Evolutionary conservation across 495 filamentous ascomycete species (phyloP), one percentile per base, ranked within the genome.

Genomic region (Hyaloscypha variabilis): DNA sequence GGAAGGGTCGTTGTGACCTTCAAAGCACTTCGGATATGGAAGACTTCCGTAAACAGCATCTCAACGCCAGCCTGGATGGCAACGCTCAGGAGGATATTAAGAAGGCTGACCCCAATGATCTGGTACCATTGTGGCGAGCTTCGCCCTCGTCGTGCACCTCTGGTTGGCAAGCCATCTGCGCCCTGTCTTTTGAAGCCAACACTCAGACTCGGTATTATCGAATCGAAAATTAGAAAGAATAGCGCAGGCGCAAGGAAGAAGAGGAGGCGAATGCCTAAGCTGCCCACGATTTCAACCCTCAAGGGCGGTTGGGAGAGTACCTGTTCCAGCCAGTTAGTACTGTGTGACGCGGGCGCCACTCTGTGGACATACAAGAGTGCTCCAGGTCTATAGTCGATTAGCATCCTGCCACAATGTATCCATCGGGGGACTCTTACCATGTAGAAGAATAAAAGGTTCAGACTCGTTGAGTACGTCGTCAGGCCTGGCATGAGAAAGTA

Each of bases 361-460:
- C 25, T 25, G 21, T 3, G 17, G 25, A 54, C 25, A 26, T 54
- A 54, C 85, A 11, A 97, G 83, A 0, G 92, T 94, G 8, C 86
- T 86, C 94, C 94, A 97, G 74, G 91, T 94, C 61, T 63, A 19
- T 28, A 23, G 28, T 36, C 73, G 25, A 54, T 54, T 54, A 54
- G 87, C 24, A 25, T 54, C 17, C 53, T 26, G n/a, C 13, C 26
- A 21, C 8, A 21, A 4, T 28, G 0, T 13, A 6, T 58, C 14
- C 3, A 34, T 23, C n/a, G n/a, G 31, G n/a, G 24, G 8, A 21
- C 10, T 21, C 58, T 21, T 68, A 68, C 69, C 75, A 88, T 86
- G 75, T 92, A 94, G 78, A 97, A 97, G 78, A 96, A 94, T 55
- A 96, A 73, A 21, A 96, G 72, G 72, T 96, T 97, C 63, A 97